Conservation (phyloP, 345 rosid genomes). For the Arabis hirsuta region DNA sequence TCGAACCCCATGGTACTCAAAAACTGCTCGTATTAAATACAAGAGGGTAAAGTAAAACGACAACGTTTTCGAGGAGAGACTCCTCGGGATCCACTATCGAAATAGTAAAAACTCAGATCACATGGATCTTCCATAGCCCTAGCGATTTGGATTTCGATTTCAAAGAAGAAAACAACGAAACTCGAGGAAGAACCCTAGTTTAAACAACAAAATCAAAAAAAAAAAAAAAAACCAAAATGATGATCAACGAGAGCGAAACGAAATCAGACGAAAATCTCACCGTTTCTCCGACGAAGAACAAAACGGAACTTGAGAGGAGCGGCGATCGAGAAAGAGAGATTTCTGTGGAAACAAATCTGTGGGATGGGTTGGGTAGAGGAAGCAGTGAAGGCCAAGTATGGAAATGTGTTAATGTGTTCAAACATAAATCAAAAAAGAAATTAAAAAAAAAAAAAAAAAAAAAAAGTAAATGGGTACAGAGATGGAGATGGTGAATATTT, state of each 20-base stretch:
- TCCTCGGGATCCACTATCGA: conserved; percentile 36
- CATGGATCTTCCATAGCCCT: conserved; percentile 31
- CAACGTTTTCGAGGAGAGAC: conserved; percentile 35
- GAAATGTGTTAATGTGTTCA: conserved; percentile 29
- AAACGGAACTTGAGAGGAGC: conserved; percentile 4
- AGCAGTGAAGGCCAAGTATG: conserved; percentile 43
- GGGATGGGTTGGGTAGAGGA: conserved; percentile 2
- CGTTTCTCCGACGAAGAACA: conserved; percentile 23
- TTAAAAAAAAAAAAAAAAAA: not conserved
- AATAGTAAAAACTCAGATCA: conserved; percentile 38
- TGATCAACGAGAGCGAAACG: not conserved
- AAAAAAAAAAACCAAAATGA: not conserved
- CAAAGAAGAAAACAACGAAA: conserved; percentile 3
- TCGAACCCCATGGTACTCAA: conserved; percentile 19
- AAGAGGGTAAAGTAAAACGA: not conserved
- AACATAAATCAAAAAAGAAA: not conserved
- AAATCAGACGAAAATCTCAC: conserved; percentile 30
- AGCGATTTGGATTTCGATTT: conserved; percentile 25
- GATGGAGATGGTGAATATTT: conserved; percentile 37
- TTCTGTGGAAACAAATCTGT: conserved; percentile 5
- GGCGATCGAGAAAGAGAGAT: conserved; percentile 15
- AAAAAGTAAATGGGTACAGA: conserved; percentile 18
- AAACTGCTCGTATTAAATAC: conserved; percentile 3
- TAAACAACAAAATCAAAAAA: not conserved
- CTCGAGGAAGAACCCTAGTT: conserved; percentile 11